Evolutionary conservation across 805 yeast species (phyloP).

Genomic region (Myxozyma geophila): DNA sequence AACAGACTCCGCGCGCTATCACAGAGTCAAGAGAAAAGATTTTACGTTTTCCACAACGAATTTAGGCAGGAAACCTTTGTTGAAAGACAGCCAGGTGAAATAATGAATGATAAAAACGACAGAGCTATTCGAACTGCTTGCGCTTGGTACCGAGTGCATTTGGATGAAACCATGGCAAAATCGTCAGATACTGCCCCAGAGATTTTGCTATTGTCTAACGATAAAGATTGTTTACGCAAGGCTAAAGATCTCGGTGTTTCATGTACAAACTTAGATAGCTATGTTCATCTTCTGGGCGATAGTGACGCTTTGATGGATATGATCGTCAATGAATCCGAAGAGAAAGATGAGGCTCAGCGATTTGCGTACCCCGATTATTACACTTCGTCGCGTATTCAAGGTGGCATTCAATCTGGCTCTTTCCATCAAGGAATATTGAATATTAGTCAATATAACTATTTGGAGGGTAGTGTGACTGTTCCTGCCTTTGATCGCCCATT

Average conservation of each 20-base stretch:
- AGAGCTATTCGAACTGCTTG: constrained; percentile 81
- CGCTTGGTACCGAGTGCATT: constrained; percentile 72
- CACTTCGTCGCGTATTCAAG: constrained; percentile 79
- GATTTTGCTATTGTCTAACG: constrained; percentile 67
- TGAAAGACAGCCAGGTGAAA: constrained; percentile 64
- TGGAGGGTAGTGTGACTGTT: constrained; percentile 81
- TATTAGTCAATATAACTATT: constrained; percentile 81
- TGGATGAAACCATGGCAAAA: constrained; percentile 44
- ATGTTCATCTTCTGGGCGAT: constrained; percentile 70
- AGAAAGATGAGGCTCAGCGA: constrained; percentile 45
- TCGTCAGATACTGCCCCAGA: constrained; percentile 38
- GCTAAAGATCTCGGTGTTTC: constrained; percentile 53
- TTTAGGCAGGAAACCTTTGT: constrained; percentile 74
- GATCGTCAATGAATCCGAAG: constrained; percentile 57
- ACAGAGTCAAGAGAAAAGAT: constrained; percentile 76
- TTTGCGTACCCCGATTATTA: constrained; percentile 76
- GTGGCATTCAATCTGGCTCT: constrained; percentile 86
- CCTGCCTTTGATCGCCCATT: constrained; percentile 79
- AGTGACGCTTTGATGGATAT: constrained; percentile 76
- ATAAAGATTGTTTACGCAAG: constrained; percentile 63
- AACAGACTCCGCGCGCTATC: constrained; percentile 78
- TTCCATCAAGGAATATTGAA: constrained; percentile 82
- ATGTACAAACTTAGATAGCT: constrained; percentile 54
- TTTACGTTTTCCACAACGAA: constrained; percentile 91
- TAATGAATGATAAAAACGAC: constrained; percentile 88